Conservation (phyloP, 1,284 basidiomycete genomes). For the Ganoderma meredithae region DNA sequence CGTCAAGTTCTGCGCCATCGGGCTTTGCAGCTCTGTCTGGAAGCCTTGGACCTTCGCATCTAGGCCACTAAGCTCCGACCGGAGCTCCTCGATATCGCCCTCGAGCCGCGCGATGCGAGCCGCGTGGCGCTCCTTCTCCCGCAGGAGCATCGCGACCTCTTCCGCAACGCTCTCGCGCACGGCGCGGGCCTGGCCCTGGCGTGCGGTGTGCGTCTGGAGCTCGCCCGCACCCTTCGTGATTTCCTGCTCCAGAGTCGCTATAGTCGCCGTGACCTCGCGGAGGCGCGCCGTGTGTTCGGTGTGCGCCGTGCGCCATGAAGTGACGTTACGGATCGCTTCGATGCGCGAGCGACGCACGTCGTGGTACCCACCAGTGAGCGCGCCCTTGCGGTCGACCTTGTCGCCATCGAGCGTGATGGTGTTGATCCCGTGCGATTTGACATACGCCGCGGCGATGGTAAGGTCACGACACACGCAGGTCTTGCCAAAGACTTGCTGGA, state of each 20-base stretch:
- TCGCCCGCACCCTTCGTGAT: slow-evolving; percentile 82
- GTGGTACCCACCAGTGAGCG: slow-evolving; percentile 95
- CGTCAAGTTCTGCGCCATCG: slow-evolving; percentile 79
- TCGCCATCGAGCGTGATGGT: slow-evolving; percentile 98
- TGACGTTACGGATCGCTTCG: slow-evolving; percentile 84
- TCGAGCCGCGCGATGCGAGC: slow-evolving; percentile 75
- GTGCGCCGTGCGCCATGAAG: slow-evolving; percentile 79
- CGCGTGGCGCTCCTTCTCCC: slow-evolving; percentile 77
- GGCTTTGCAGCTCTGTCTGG: slow-evolving; percentile 76
- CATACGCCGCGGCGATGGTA: slow-evolving; percentile 92
- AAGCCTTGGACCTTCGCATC: slow-evolving; percentile 70
- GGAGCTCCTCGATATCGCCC: slow-evolving; percentile 72
- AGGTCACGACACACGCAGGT: slow-evolving; percentile 96
- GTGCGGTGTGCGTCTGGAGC: slow-evolving; percentile 75
- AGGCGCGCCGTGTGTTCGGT: slow-evolving; percentile 72
- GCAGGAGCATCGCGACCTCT: slow-evolving; percentile 67
- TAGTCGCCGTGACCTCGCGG: slow-evolving; percentile 76
- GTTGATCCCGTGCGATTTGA: slow-evolving; percentile 93
- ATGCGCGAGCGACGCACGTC: slow-evolving; percentile 91
- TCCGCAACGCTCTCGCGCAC: slow-evolving; percentile 72
- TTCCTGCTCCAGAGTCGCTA: slow-evolving; percentile 85
- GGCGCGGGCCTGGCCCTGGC: slow-evolving; percentile 76
- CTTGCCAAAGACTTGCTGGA: slow-evolving; percentile 98
- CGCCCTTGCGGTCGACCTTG: slow-evolving; percentile 96
- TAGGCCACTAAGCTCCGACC: slow-evolving; percentile 71